Conservation (phyloP, 345 rosid genomes). For the Eutrema japonicum region DNA sequence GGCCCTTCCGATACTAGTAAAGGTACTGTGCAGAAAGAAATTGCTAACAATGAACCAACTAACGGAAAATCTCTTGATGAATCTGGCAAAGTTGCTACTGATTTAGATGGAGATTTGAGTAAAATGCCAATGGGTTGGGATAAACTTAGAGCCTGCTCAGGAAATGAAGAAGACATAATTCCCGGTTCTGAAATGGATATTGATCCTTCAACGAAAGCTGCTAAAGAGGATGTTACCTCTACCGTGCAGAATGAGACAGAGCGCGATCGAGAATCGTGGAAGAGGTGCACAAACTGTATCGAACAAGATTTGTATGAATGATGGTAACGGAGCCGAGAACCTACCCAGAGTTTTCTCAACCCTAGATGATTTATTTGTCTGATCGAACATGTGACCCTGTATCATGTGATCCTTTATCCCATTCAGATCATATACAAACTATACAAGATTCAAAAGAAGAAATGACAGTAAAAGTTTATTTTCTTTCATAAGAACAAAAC, state of each 20-base stretch:
- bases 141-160: constrained; percentile 10
- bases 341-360: background rate
- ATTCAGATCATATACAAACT: background rate
- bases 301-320: constrained; percentile 25
- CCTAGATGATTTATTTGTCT: background rate
- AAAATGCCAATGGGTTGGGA: constrained; percentile 10
- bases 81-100: constrained; percentile 5
- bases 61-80: constrained; percentile 30
- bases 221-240: constrained; percentile 6
- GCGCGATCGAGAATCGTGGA: background rate
- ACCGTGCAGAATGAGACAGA: constrained; percentile 17
- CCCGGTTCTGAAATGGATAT: background rate
- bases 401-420: background rate
- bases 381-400: background rate
- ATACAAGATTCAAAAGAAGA: background rate
- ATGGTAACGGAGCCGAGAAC: constrained; percentile 7
- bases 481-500: constrained; percentile 1
- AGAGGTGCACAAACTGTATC: constrained; percentile 36
- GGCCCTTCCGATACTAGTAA: constrained; percentile 5
- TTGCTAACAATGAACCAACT: background rate
- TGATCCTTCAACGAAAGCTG: constrained; percentile 5
- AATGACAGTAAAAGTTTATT: background rate
- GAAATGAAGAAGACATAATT: constrained; percentile 2
- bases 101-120: constrained; percentile 34
- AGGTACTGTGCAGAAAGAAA: constrained; percentile 38